These are phyloP conservation scores for Streptanthus diversifolius DNA, from an alignment of 345 rosid species.

Conservation along the genomic window DNA sequence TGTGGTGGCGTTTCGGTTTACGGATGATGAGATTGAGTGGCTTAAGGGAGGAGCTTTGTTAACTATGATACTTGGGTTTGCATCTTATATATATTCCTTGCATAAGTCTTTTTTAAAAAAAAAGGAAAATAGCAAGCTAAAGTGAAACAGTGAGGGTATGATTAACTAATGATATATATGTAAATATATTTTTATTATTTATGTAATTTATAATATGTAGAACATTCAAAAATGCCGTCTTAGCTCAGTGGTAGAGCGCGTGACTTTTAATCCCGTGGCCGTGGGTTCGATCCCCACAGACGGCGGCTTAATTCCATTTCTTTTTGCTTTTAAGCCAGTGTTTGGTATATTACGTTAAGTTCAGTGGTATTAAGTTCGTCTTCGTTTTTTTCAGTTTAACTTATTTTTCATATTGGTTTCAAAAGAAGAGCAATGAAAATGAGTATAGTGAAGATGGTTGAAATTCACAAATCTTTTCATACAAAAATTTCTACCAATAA, in stretches of 20 bases:
- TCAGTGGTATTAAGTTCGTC: too few relatives aligned
- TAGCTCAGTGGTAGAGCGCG: background rate
- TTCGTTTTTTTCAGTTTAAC: too few relatives aligned
- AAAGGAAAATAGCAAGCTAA: slow-evolving; percentile 2
- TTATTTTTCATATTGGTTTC: too few relatives aligned
- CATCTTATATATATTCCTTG: slow-evolving; percentile 19
- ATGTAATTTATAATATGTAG: too few relatives aligned
- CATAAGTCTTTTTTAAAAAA: slow-evolving; percentile 12
- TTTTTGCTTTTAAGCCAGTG: too few relatives aligned
- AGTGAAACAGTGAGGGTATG: background rate
- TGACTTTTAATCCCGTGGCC: too few relatives aligned
- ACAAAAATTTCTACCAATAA: slow-evolving; percentile 41
- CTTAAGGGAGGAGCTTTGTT: slow-evolving; percentile 33
- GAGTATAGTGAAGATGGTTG: background rate
- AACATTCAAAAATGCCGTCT: background rate
- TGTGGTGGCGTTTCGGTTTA: slow-evolving; percentile 30
- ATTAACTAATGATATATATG: background rate
- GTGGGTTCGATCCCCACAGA: too few relatives aligned
- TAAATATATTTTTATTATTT: background rate
- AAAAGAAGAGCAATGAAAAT: background rate
- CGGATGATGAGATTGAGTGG: slow-evolving; percentile 29
- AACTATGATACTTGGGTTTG: slow-evolving; percentile 25
- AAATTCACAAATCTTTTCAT: background rate
- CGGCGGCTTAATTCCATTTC: too few relatives aligned
- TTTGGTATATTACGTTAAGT: too few relatives aligned